These are phyloP conservation scores for Phylloporus sp. DNA, from an alignment of 768 basidiomycete genomes.

Conservation along the genomic window DNA sequence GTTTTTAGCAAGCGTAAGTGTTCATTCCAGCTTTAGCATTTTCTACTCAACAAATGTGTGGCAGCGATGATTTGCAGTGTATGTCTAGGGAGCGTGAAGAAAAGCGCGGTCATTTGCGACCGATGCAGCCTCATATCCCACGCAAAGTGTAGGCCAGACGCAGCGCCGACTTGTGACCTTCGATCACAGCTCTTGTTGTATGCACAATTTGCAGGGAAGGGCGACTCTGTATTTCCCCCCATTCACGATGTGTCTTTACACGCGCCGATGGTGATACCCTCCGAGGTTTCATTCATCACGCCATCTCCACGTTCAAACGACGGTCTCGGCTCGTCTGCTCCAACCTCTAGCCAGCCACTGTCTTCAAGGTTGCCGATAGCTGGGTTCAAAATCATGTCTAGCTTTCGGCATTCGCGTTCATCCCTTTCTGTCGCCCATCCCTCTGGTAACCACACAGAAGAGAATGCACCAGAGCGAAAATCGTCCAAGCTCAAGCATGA, in stretches of 20 bases:
- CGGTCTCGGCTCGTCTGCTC: conserved; percentile 37
- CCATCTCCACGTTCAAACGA: conserved; percentile 46
- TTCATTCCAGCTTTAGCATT: neutral
- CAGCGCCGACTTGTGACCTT: conserved; percentile 77
- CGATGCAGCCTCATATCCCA: conserved; percentile 89
- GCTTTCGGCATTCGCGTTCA: conserved; percentile 62
- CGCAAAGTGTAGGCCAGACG: conserved; percentile 64
- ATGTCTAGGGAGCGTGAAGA: conserved; percentile 75
- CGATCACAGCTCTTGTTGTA: conserved; percentile 75
- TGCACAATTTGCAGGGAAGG: conserved; percentile 72
- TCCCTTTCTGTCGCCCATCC: conserved; percentile 42
- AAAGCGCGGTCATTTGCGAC: conserved; percentile 81
- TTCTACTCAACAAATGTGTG: conserved; percentile 6
- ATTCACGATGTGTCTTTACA: conserved; percentile 37
- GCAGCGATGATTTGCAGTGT: conserved; percentile 85
- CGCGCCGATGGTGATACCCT: conserved; percentile 40
- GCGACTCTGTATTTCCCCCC: conserved; percentile 51
- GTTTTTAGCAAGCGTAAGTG: conserved; percentile 86
- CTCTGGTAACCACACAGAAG: conserved; percentile 26
- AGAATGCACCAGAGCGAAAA: conserved; percentile 25
- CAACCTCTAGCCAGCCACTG: conserved; percentile 16
- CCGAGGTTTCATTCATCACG: conserved; percentile 52
- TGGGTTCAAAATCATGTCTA: conserved; percentile 60
- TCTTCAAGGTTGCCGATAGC: conserved; percentile 46
- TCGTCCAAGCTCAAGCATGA: conserved; percentile 36